Evolutionary conservation across 768 basidiomycete genomes (phyloP), one percentile per base, ranked within the genome.

Genomic region (Austroboletus eburneus): DNA sequence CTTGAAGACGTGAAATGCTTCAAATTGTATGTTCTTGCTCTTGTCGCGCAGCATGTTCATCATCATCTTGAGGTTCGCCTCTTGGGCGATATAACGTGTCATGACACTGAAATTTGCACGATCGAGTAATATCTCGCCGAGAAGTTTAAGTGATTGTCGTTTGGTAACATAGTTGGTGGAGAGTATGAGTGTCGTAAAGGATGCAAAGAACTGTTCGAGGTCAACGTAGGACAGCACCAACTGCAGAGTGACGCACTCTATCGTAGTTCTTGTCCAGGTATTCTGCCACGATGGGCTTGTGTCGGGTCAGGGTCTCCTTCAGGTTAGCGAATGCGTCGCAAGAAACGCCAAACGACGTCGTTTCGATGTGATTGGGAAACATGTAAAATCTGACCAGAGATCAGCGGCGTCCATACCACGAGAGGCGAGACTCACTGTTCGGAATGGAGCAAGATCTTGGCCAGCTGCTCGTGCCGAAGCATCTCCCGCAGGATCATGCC

Each of bases 1-100:
- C 81, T 98, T 99, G 80, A 99, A 99, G 32, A 99, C 96, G 60
- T 99, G 96, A 71, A 99, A 99, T 3, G 96, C 95, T 66, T 99
- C 96, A 47, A 98, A 99, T 67, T 99, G 96, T 38, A 99, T 98
- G 68, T 99, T 99, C 77, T 92, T 91, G 78, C 94, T 97, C 79
- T 94, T 96, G 66, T 97, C 92, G 51, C 94, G 80, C 46, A 99
- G 74, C 46, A 98, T 78, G 68, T 98, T 98, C 96, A 99, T 99
- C 91, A 99, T 96, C 86, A 95, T 91, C 84, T 98, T 97, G 53
- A 99, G 77, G 65, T 98, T 99, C 23, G 84, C 86, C 63, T 97
- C 96, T 59, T 85, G 85, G 9, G 91, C 81, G 57, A 99, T 99
- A 65, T 98, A 99, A 7, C 86, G 80, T 0, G 96, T 98, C 96